Conservation (phyloP, 1,284 basidiomycete species). For the Kalmanozyma brasiliensis region DNA sequence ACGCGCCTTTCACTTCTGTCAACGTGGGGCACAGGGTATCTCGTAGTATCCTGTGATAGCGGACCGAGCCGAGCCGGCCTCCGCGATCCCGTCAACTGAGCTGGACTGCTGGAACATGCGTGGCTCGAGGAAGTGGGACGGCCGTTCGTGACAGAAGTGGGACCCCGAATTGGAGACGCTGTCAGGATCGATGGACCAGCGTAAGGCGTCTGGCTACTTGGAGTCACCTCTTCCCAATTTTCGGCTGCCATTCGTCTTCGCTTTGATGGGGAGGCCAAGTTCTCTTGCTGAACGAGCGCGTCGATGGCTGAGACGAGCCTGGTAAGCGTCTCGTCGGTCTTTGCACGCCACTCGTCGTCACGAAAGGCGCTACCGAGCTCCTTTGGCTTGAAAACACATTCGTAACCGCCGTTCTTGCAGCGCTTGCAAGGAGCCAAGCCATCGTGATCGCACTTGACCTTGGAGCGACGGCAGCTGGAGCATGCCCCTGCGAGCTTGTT, state of each 20-base stretch:
- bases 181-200: too few relatives aligned
- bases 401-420: constrained; percentile 31
- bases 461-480: constrained; percentile 31
- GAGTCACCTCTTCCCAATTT: background rate
- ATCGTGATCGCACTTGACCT: constrained; percentile 35
- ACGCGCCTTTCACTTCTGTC: too few relatives aligned
- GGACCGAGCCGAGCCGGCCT: too few relatives aligned
- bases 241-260: background rate
- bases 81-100: too few relatives aligned
- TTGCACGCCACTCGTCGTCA: constrained; percentile 32
- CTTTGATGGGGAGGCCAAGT: background rate
- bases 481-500: constrained; percentile 25
- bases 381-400: constrained; percentile 30
- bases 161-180: too few relatives aligned
- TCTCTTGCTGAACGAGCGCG: constrained; percentile 20
- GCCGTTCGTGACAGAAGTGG: too few relatives aligned
- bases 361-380: constrained; percentile 14
- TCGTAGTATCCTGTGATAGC: too few relatives aligned
- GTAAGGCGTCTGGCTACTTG: background rate
- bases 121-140: too few relatives aligned
- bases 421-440: constrained; percentile 26
- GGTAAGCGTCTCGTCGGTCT: constrained; percentile 35
- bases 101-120: too few relatives aligned
- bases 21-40: too few relatives aligned
- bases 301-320: constrained; percentile 27